These are phyloP conservation scores for Cladosporium sp. DNA, from an alignment of 2,329 filamentous ascomycete species.

Conservation along the genomic window DNA sequence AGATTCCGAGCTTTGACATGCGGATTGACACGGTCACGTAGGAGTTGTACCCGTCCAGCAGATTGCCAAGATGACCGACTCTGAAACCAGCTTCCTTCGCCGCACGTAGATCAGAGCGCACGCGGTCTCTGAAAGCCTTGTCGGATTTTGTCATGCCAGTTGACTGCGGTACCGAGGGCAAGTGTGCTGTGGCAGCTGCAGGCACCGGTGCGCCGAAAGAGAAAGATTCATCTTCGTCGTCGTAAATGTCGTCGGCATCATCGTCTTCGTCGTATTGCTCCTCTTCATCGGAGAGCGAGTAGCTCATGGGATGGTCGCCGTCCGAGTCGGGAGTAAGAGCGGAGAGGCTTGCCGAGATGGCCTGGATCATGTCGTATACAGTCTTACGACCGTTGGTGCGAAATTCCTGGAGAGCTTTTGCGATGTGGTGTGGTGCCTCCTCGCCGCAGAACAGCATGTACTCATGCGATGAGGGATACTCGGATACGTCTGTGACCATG, in stretches of 20 bases:
- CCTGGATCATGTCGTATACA: constrained; percentile 51
- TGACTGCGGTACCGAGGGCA: constrained; percentile 13
- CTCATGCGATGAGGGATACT: constrained; percentile 60
- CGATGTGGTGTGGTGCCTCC: constrained; percentile 45
- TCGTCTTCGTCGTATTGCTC: constrained; percentile 40
- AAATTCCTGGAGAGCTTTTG: constrained; percentile 45
- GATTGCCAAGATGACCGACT: constrained; percentile 61
- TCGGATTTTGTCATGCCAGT: constrained; percentile 1
- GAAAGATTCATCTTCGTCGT: constrained; percentile 40
- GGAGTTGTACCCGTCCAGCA: constrained; percentile 49
- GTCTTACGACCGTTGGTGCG: constrained; percentile 49
- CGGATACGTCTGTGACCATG: constrained; percentile 52
- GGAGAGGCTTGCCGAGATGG: constrained; percentile 44
- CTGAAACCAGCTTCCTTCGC: constrained; percentile 68
- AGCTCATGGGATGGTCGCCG: constrained; percentile 44
- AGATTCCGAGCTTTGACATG: constrained; percentile 69
- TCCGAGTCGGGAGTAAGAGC: constrained; percentile 39
- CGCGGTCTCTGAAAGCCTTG: constrained; percentile 26
- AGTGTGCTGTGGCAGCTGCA: not conserved
- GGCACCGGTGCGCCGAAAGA: constrained; percentile 19
- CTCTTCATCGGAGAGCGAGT: constrained; percentile 37
- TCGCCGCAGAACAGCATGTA: constrained; percentile 59
- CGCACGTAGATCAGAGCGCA: constrained; percentile 57
- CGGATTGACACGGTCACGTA: constrained; percentile 69
- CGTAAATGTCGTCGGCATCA: constrained; percentile 32